Evolutionary conservation across 192 early-diverging fungal species (phyloP).

Genomic region (Umbelopsis isabellina): DNA sequence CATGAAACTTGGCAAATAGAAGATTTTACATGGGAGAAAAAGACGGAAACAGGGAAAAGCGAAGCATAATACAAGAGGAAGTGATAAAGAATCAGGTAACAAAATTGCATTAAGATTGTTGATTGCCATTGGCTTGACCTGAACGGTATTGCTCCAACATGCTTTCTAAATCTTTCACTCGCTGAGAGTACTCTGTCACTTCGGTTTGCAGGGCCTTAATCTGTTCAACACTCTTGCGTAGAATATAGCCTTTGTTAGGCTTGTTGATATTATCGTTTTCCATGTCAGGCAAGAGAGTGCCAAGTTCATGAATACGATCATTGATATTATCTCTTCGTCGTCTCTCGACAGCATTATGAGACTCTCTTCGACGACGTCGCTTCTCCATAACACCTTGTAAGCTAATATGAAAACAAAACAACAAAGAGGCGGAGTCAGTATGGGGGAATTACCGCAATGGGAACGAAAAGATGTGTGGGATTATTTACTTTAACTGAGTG

Average conservation of each 20-base stretch:
- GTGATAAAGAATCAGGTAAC: background rate
- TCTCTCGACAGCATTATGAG: slow-evolving; percentile 97
- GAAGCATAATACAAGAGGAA: slow-evolving; percentile 8
- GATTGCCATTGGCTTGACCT: background rate
- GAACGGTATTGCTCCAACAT: slow-evolving; percentile 33
- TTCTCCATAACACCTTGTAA: slow-evolving; percentile 71
- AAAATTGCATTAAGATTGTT: slow-evolving; percentile 12
- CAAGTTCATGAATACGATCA: slow-evolving; percentile 95
- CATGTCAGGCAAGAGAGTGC: slow-evolving; percentile 80
- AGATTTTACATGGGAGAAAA: slow-evolving; percentile 15
- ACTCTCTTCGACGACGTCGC: slow-evolving; percentile 88
- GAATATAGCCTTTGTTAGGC: slow-evolving; percentile 95
- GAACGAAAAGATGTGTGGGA: no score
- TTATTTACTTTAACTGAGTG: slow-evolving; percentile 41
- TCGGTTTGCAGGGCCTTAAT: slow-evolving; percentile 56
- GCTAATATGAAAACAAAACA: slow-evolving; percentile 27
- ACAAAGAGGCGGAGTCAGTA: background rate
- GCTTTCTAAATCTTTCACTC: slow-evolving; percentile 37
- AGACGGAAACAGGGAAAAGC: background rate
- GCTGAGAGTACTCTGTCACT: slow-evolving; percentile 27
- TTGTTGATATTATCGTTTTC: slow-evolving; percentile 68
- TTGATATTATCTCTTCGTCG: slow-evolving; percentile 97
- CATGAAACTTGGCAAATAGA: background rate
- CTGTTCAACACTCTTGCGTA: slow-evolving; percentile 92
- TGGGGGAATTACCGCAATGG: no score